phyloP scores from a whole-genome alignment of 1,284 basidiomycete species.

The Cerioporus squamosus region DNA sequence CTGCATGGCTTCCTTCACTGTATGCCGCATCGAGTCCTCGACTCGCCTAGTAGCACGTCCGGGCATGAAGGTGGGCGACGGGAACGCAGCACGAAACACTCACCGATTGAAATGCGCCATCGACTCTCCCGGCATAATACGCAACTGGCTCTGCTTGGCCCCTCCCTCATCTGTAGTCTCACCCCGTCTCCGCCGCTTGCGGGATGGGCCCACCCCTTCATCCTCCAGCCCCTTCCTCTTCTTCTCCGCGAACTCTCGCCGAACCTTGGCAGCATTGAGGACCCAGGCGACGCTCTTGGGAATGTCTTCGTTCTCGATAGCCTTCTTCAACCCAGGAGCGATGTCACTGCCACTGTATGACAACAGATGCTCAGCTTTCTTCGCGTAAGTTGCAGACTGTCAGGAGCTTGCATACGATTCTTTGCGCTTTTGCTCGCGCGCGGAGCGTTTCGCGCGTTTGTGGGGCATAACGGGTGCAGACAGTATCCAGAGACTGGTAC shows the following conservation, averaged over 20 bases:
- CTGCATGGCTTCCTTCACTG: conserved; percentile 64
- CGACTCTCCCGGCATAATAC: conserved; percentile 69
- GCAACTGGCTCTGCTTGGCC: conserved; percentile 35
- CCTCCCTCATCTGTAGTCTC: conserved; percentile 22
- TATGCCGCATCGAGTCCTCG: conserved; percentile 67
- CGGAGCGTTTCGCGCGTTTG: conserved; percentile 60
- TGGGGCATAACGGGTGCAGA: conserved; percentile 54
- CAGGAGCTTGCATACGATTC: conserved; percentile 42
- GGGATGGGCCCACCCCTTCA: conserved; percentile 33
- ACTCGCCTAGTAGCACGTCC: conserved; percentile 68
- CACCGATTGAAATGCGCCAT: conserved; percentile 76
- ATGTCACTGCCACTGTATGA: conserved; percentile 51
- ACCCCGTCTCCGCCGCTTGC: conserved; percentile 42
- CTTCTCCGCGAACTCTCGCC: conserved; percentile 56
- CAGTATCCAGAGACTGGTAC: no score
- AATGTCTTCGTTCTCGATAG: conserved; percentile 51
- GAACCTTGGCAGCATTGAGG: conserved; percentile 61
- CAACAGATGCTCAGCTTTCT: no score
- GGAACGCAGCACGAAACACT: conserved; percentile 27
- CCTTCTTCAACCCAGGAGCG: conserved; percentile 25
- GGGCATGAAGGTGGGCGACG: not conserved
- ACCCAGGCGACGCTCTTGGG: conserved; percentile 70
- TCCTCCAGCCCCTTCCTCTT: conserved; percentile 47
- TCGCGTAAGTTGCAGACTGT: not conserved
- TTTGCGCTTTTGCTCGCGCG: conserved; percentile 44